A percentile compares a stretch with the other conserved stretches of the same genome.
phyloP scores from a whole-genome alignment of 1,284 basidiomycete genomes.

The Boletus semigastroideus region DNA sequence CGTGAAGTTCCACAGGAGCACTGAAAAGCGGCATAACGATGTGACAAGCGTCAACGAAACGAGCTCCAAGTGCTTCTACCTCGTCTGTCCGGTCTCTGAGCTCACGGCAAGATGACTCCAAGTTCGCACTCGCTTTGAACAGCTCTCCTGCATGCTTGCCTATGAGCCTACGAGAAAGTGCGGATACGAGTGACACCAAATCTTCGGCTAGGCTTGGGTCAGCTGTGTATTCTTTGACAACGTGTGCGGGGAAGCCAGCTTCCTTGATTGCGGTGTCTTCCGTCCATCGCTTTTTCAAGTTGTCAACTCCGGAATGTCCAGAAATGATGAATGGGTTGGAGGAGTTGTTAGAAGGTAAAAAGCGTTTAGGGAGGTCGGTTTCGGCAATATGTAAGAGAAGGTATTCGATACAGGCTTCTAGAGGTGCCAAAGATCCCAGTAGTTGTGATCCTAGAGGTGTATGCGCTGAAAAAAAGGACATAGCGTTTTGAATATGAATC shows the following conservation, averaged over 20 bases:
- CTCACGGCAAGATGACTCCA: conserved; percentile 13
- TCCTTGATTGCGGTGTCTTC: conserved; percentile 81
- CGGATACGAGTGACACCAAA: conserved; percentile 51
- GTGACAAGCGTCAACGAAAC: conserved; percentile 43
- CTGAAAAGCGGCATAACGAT: conserved; percentile 63
- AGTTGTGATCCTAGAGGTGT: conserved; percentile 55
- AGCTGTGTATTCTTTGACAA: conserved; percentile 58
- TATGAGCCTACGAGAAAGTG: conserved; percentile 50
- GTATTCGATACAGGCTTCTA: conserved; percentile 75
- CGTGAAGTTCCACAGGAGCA: conserved; percentile 65
- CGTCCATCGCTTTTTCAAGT: conserved; percentile 78
- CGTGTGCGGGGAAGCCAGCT: conserved; percentile 79
- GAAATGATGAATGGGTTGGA: conserved; percentile 69
- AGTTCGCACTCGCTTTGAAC: conserved; percentile 6
- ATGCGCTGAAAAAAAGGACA: conserved; percentile 51
- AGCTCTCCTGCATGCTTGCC: conserved; percentile 38
- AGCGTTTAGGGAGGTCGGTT: conserved; percentile 71
- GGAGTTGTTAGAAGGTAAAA: conserved; percentile 61
- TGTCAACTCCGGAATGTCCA: conserved; percentile 57
- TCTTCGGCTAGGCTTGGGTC: conserved; percentile 41
- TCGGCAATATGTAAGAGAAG: conserved; percentile 75
- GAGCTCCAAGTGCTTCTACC: conserved; percentile 67
- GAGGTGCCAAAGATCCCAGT: conserved; percentile 45
- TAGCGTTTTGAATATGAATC: conserved; percentile 49
- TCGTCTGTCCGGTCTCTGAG: conserved; percentile 49